These are phyloP conservation scores for Cryptococcus sp. DNA, from an alignment of 1,284 basidiomycete species.

Conservation along the genomic window DNA sequence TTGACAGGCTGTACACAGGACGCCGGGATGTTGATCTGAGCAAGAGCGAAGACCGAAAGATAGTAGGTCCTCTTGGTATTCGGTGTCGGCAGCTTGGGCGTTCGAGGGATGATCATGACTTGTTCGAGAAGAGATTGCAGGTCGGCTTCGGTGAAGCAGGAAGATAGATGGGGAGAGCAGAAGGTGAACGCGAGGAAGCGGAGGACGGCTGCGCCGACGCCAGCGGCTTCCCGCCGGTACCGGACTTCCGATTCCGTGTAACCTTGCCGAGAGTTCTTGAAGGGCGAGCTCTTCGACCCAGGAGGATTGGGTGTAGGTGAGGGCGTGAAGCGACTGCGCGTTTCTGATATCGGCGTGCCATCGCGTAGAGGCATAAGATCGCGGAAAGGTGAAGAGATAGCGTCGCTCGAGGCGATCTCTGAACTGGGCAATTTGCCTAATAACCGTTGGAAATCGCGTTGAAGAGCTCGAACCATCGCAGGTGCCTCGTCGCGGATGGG, in stretches of 20 bases:
- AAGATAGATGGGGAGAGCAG: slow-evolving; percentile 32
- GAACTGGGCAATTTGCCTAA: slow-evolving; percentile 42
- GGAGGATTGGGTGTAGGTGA: slow-evolving; percentile 25
- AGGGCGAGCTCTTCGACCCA: slow-evolving; percentile 12
- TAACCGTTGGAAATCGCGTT: slow-evolving; percentile 43
- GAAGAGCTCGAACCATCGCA: slow-evolving; percentile 45
- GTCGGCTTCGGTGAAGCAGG: slow-evolving; percentile 46
- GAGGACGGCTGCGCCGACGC: slow-evolving; percentile 43
- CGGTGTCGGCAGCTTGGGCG: slow-evolving; percentile 46
- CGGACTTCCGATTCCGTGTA: slow-evolving; percentile 51
- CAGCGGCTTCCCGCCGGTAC: slow-evolving; percentile 48
- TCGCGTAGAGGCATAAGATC: slow-evolving; percentile 28
- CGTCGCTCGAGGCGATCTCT: slow-evolving; percentile 20
- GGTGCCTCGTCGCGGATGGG: slow-evolving; percentile 46
- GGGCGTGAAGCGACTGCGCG: slow-evolving; percentile 21
- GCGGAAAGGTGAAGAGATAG: slow-evolving; percentile 35
- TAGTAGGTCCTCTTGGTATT: slow-evolving; percentile 52
- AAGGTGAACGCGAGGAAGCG: slow-evolving; percentile 41
- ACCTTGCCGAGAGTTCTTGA: slow-evolving; percentile 32
- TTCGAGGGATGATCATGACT: slow-evolving; percentile 47
- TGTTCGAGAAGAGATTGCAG: slow-evolving; percentile 42
- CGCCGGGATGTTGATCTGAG: slow-evolving; percentile 40
- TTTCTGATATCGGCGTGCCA: slow-evolving; percentile 13
- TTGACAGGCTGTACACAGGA: slow-evolving; percentile 34
- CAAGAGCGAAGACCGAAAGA: slow-evolving; percentile 45